Evolutionary conservation across 768 basidiomycete genomes (phyloP), one percentile per base, ranked within the genome.

Genomic region (Amanita muscaria): DNA sequence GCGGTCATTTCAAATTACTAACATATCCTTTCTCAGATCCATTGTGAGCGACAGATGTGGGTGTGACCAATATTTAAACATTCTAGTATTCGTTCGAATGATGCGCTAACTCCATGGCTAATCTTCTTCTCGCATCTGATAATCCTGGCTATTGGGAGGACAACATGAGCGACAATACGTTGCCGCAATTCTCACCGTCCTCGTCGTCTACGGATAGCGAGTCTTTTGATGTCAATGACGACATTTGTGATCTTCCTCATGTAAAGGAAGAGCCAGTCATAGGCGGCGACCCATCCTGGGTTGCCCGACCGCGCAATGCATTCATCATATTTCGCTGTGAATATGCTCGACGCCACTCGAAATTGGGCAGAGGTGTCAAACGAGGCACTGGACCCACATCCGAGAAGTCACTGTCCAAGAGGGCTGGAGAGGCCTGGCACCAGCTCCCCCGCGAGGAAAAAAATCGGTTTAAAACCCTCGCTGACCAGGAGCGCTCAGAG

Each of bases 371-470:
- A 34, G 61, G 64, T 16, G 55, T 59, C 32, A 56, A 65, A 21
- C 63, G 62, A 22, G 51, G 56, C n/a, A 59, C 62, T n/a, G 66
- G 64, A 27, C 42, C 59, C 5, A 58, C 61, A 16, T 45, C 59
- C 2, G 73, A 74, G 47, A 76, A 77, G 57, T 71, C 76, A 1
- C 71, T 90, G 30, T 87, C 83, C n/a, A 82, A 83, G 53, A 73
- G 83, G 37, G 88, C 87, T 0, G 80, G 76, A 0, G 79, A 80
- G 41, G 79, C 83, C 23, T 92, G 89, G 89, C 71, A 69, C 30
- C 64, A 71, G 46, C 68, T 88, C 11, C 49, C 73, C 0, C 46
- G 54, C 0, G 65, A 68, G 33, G 74, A 77, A 44, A 74, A 64
- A 49, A 57, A 70, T 14, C 64, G 59, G 44, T 86, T 68, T 66